These are phyloP conservation scores for Thalassiosira mediterranea DNA, from an alignment of 352 stramenopile genomes.

Conservation along the genomic window DNA sequence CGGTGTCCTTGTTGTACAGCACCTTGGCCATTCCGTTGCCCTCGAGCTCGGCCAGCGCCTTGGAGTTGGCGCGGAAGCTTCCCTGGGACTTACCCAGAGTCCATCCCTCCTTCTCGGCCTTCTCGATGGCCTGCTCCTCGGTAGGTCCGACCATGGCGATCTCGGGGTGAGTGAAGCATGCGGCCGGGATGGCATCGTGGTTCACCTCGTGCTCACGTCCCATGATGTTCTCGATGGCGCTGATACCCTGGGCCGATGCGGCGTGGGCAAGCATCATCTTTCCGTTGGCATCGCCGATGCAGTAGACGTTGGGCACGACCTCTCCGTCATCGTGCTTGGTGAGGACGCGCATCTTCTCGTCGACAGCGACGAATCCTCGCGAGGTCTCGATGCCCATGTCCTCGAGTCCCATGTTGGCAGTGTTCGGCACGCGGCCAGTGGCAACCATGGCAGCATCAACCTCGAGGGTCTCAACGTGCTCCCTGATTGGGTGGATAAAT, in stretches of 20 bases:
- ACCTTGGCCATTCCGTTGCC: slow-evolving; percentile 89
- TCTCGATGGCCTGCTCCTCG: slow-evolving; percentile 87
- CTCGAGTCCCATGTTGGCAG: slow-evolving; percentile 86
- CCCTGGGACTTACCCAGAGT: slow-evolving; percentile 86
- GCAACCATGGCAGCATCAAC: slow-evolving; percentile 89
- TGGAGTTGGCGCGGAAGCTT: slow-evolving; percentile 89
- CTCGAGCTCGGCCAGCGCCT: slow-evolving; percentile 88
- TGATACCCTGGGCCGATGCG: slow-evolving; percentile 87
- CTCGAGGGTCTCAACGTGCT: slow-evolving; percentile 85
- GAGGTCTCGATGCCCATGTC: slow-evolving; percentile 85
- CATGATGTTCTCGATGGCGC: slow-evolving; percentile 88
- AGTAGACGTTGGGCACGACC: slow-evolving; percentile 86
- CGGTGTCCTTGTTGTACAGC: slow-evolving; percentile 89
- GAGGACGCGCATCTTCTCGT: slow-evolving; percentile 88
- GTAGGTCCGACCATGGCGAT: slow-evolving; percentile 87
- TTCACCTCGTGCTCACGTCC: slow-evolving; percentile 85
- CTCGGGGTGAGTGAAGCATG: slow-evolving; percentile 89
- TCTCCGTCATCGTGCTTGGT: slow-evolving; percentile 77
- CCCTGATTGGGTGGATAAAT: too few species aligned
- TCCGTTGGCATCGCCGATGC: slow-evolving; percentile 89
- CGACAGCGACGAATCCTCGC: slow-evolving; percentile 87
- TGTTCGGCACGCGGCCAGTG: slow-evolving; percentile 88
- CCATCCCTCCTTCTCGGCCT: slow-evolving; percentile 85
- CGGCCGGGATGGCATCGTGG: slow-evolving; percentile 86
- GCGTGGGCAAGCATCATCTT: slow-evolving; percentile 91